Conservation (phyloP, 257 asterid species). For the Pogostemon cablin region DNA sequence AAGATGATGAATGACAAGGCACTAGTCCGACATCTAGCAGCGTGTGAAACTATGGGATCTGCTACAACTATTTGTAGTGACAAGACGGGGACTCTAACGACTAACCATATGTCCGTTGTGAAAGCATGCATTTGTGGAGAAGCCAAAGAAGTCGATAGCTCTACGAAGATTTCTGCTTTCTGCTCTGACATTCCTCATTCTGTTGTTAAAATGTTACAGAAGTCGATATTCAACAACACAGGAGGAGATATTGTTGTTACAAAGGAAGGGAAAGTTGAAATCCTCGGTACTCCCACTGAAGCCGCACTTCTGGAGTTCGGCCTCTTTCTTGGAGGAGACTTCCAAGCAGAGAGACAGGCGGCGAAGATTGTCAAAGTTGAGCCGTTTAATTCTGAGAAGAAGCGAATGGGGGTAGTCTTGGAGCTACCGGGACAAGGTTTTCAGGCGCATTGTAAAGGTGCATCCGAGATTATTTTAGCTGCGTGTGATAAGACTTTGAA, state of each 20-base stretch:
- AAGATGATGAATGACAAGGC: conserved; percentile 97
- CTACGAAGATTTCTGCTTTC: conserved; percentile 45
- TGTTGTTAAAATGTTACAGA: conserved; percentile 49
- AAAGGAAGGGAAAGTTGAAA: conserved; percentile 60
- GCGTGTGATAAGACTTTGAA: conserved; percentile 72
- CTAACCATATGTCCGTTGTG: conserved; percentile 86
- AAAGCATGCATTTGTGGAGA: conserved; percentile 68
- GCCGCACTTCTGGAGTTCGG: conserved; percentile 85
- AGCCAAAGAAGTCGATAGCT: conserved; percentile 48
- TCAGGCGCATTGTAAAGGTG: conserved; percentile 91
- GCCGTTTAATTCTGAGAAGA: conserved; percentile 83
- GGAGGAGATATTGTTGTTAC: conserved; percentile 77
- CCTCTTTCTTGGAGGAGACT: conserved; percentile 78
- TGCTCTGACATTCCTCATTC: conserved; percentile 59
- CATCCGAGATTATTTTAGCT: conserved; percentile 80
- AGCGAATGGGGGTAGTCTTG: conserved; percentile 83
- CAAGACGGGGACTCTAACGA: conserved; percentile 91
- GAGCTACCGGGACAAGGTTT: conserved; percentile 61
- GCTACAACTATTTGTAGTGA: conserved; percentile 93
- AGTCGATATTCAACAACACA: conserved; percentile 77
- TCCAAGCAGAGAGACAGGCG: conserved; percentile 50
- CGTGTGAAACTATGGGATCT: conserved; percentile 98
- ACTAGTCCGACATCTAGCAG: conserved; percentile 88
- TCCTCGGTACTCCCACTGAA: conserved; percentile 87
- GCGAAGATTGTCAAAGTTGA: conserved; percentile 74